A percentile compares a stretch with the other conserved stretches of the same genome.
These are phyloP conservation scores for Ustilago cynodontis DNA, from an alignment of 1,284 basidiomycete species.

Conservation along the genomic window DNA sequence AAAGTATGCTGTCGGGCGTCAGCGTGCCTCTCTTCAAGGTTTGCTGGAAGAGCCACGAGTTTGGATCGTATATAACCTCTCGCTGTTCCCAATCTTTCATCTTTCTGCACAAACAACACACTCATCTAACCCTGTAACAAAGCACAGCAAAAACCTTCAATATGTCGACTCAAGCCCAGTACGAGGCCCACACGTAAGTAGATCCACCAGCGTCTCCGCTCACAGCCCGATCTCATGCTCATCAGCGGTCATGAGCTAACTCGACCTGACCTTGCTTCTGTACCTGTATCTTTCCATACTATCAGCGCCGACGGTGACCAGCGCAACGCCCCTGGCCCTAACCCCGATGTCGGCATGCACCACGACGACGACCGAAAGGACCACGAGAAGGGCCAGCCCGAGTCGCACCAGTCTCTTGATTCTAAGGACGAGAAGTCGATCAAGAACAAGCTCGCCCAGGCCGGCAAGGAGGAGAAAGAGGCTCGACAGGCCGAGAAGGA, in stretches of 20 bases:
- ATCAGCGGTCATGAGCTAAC: neutral
- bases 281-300: too few relatives aligned
- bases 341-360: conserved; percentile 54
- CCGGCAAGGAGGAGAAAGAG: conserved; percentile 61
- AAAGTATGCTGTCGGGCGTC: conserved; percentile 25
- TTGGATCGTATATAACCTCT: conserved; percentile 21
- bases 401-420: conserved; percentile 63
- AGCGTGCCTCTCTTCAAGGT: too few relatives aligned
- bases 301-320: conserved; percentile 59
- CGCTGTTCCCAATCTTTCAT: neutral
- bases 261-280: too few relatives aligned
- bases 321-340: conserved; percentile 52
- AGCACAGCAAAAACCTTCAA: conserved; percentile 14
- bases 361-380: conserved; percentile 54
- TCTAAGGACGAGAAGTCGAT: conserved; percentile 63
- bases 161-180: conserved; percentile 51
- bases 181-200: conserved; percentile 54
- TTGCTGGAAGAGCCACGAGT: neutral
- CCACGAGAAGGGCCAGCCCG: conserved; percentile 61
- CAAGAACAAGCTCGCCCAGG: conserved; percentile 66
- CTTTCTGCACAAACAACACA: neutral
- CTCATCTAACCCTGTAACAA: neutral
- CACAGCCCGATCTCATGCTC: too few relatives aligned
- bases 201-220: neutral
- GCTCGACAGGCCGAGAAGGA: conserved; percentile 43